phyloP scores from a whole-genome alignment of 768 basidiomycete species.

The Suillus alpinus region DNA sequence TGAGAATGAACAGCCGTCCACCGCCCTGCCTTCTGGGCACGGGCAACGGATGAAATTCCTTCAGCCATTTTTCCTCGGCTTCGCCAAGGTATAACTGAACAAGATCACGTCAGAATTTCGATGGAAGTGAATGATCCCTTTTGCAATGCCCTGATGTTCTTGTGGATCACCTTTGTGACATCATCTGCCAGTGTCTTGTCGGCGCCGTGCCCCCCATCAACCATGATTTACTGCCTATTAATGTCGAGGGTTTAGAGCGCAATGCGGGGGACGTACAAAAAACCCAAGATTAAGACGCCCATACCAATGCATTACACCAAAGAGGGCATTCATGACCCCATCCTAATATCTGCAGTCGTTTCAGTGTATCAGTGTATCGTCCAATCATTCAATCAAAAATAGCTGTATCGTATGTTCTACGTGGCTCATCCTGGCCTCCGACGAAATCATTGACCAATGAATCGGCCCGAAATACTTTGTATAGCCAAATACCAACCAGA shows the following conservation, averaged over 20 bases:
- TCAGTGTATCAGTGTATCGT: background rate
- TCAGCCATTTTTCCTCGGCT: background rate
- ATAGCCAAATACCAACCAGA: constrained; percentile 2
- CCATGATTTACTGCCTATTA: background rate
- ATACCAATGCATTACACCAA: background rate
- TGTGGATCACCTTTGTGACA: background rate
- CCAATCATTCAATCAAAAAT: background rate
- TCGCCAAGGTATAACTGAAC: background rate
- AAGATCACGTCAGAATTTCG: background rate
- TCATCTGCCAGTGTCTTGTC: background rate
- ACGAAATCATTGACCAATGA: background rate
- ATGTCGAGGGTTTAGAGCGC: background rate
- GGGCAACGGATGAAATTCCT: background rate
- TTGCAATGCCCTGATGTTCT: background rate
- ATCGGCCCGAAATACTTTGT: background rate
- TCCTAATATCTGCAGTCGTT: background rate
- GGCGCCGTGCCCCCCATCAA: background rate
- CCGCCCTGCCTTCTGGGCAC: background rate
- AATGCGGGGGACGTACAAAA: background rate
- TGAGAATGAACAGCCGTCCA: background rate
- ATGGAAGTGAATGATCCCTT: background rate
- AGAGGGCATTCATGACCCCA: background rate
- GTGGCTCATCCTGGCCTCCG: background rate
- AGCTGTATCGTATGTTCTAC: background rate
- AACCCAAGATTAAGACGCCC: background rate